Percentiles rank a stretch among this genome's conserved stretches.
Evolutionary conservation across 352 stramenopile species (phyloP).

Genomic region (Achlya hypogyna): DNA sequence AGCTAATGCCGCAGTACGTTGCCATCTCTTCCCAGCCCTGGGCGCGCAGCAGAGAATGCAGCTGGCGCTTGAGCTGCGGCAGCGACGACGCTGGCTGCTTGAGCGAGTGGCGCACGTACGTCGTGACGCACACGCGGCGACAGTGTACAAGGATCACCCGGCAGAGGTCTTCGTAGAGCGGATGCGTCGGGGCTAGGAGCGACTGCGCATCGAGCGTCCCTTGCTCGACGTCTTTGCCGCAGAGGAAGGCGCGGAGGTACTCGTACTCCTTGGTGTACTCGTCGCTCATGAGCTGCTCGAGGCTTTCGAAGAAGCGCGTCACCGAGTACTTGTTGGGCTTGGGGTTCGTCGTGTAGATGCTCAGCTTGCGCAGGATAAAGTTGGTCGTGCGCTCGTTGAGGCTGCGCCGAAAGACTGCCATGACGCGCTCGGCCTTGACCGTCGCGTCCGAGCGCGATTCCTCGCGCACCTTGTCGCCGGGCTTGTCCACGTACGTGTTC

Average conservation of each 20-base stretch:
- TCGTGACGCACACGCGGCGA: background rate
- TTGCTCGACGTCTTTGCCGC: slow-evolving; percentile 44
- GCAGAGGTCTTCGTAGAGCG: slow-evolving; percentile 16
- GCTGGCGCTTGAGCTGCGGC: slow-evolving; percentile 77
- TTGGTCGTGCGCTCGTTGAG: slow-evolving; percentile 79
- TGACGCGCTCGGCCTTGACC: slow-evolving; percentile 63
- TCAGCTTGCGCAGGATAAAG: slow-evolving; percentile 70
- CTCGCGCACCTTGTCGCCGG: slow-evolving; percentile 48
- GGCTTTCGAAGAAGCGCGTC: slow-evolving; percentile 66
- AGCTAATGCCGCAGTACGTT: slow-evolving; percentile 17
- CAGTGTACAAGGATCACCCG: slow-evolving; percentile 19
- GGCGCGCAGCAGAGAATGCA: slow-evolving; percentile 65
- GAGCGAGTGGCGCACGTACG: slow-evolving; percentile 3
- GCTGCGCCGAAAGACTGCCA: slow-evolving; percentile 67
- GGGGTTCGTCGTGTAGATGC: slow-evolving; percentile 67
- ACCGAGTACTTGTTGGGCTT: slow-evolving; percentile 59
- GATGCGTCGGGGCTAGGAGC: slow-evolving; percentile 2
- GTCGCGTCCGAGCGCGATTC: slow-evolving; percentile 54
- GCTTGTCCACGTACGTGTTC: slow-evolving; percentile 24
- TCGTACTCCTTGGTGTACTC: slow-evolving; percentile 50
- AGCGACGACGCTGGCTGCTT: slow-evolving; percentile 34
- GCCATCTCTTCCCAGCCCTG: slow-evolving; percentile 38
- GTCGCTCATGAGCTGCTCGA: slow-evolving; percentile 56
- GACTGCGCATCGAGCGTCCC: background rate
- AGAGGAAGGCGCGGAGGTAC: slow-evolving; percentile 65